These are phyloP conservation scores for barrel medic (Medicago truncatula) DNA, from an alignment of 306 rosid species.

Conservation along the genomic window DNA sequence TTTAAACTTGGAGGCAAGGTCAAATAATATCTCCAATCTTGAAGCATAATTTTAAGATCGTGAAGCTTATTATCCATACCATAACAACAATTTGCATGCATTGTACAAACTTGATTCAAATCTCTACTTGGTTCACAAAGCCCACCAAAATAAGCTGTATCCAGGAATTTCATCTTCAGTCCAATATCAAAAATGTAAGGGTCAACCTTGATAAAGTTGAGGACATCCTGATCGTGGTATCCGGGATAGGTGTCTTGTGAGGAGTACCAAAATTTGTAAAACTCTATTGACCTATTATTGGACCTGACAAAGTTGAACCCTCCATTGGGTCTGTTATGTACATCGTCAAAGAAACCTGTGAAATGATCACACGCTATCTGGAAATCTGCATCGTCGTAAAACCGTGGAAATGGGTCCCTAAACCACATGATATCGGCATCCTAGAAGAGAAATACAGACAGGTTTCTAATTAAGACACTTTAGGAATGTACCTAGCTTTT, in stretches of 20 bases:
- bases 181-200: constrained; percentile 61
- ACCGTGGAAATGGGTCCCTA: constrained; percentile 90
- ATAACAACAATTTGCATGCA: constrained; percentile 95
- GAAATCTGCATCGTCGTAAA: constrained; percentile 75
- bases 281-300: constrained; percentile 80
- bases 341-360: constrained; percentile 66
- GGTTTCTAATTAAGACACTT: constrained; percentile 31
- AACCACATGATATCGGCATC: constrained; percentile 99
- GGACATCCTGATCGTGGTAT: constrained; percentile 97
- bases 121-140: constrained; percentile 95
- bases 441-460: constrained; percentile 53
- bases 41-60: constrained; percentile 82
- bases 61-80: constrained; percentile 85
- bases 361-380: constrained; percentile 95
- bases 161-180: constrained; percentile 80
- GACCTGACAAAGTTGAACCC: constrained; percentile 88
- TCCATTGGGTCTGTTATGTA: constrained; percentile 83
- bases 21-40: constrained; percentile 81
- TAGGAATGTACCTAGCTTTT: constrained; percentile 3
- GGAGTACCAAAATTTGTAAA: constrained; percentile 82
- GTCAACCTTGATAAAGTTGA: constrained; percentile 79
- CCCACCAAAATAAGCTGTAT: constrained; percentile 93
- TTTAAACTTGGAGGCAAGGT: constrained; percentile 70
- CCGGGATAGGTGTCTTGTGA: constrained; percentile 75
- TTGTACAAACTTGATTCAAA: constrained; percentile 86